Evolutionary conservation across 2,329 filamentous ascomycete genomes (phyloP), one percentile per base, ranked within the genome.

Genomic region (Ceratocystis variospora): DNA sequence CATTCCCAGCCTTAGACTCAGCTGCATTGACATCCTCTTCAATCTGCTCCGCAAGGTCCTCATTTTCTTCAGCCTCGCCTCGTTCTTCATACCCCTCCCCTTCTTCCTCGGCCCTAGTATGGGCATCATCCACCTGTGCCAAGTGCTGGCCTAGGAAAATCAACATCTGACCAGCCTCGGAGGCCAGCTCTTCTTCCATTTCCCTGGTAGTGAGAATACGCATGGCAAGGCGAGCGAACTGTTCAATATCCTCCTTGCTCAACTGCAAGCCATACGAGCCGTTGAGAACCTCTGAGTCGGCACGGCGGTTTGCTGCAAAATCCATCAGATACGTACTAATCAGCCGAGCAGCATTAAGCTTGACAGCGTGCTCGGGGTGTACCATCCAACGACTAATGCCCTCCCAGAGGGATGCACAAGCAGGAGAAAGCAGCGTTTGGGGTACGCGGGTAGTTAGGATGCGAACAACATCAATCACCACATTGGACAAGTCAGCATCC

Each of bases 301-400:
- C 61, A 5, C 61, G 62, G 12, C 53, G 28, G 48, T 68, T 68
- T 68, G 82, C 81, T 25, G 88, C 88, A 69, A 96, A 85, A 73
- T 96, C 89, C 2, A 86, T 83, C 71, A 96, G 85, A 75, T 89
- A 94, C n/a, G 81, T 79, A 61, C 87, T 87, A 50, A 92, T 77
- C 19, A 97, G 79, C 68, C 84, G 86, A 10, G 91, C 83, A 19
- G 90, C 84, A 6, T 86, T 86, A 62, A 90, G 81, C 74, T 94
- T 93, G 68, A 96, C 86, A 74, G 85, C 84, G 1, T 83, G 77
- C 70, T 94, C 84, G 1, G 84, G 82, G 72, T 90, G 89, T 22
- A 85, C 84, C 19, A 96, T 81, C 70, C 87, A 88, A 46, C 80
- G 78, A 65, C 85, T 82, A 17, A 94, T 79, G 8, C 81, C 79